phyloP scores from a whole-genome alignment of 768 basidiomycete species.

The Brasilioporus rufonigricans region DNA sequence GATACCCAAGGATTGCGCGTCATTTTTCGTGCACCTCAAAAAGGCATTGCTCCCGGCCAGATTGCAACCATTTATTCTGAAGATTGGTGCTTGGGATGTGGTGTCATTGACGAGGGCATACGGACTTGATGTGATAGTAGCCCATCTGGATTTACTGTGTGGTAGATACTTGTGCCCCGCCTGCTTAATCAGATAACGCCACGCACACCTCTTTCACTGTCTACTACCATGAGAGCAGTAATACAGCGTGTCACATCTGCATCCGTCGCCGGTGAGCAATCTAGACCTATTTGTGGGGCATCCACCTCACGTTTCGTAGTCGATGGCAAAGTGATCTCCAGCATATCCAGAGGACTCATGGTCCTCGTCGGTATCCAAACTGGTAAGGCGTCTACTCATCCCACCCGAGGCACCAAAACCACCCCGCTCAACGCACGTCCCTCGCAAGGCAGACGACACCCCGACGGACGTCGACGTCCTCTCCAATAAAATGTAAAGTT shows the following conservation, averaged over 20 bases:
- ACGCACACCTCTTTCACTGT: too few relatives aligned
- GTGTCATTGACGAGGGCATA: slow-evolving; percentile 47
- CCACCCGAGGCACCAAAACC: neutral
- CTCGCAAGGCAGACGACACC: slow-evolving; percentile 71
- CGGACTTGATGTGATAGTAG: slow-evolving; percentile 2
- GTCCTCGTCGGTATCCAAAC: slow-evolving; percentile 86
- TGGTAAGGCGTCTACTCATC: slow-evolving; percentile 42
- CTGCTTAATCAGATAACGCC: neutral
- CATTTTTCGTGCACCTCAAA: slow-evolving; percentile 55
- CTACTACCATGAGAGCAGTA: slow-evolving; percentile 69
- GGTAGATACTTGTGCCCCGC: neutral
- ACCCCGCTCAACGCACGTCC: slow-evolving; percentile 3
- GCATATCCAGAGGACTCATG: slow-evolving; percentile 83
- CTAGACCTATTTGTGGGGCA: neutral
- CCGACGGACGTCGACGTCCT: slow-evolving; percentile 66
- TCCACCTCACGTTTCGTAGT: slow-evolving; percentile 46
- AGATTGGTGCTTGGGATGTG: slow-evolving; percentile 83
- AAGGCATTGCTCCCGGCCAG: slow-evolving; percentile 78
- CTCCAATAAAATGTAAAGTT: slow-evolving; percentile 76
- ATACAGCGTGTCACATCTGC: slow-evolving; percentile 82
- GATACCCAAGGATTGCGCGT: slow-evolving; percentile 36
- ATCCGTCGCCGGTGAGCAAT: slow-evolving; percentile 69
- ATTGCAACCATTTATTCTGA: slow-evolving; percentile 70
- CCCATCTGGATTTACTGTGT: neutral
- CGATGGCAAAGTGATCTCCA: slow-evolving; percentile 73